Evolutionary conservation across 1,284 basidiomycete genomes (phyloP).

Genomic region (Anthracocystis walkeri): DNA sequence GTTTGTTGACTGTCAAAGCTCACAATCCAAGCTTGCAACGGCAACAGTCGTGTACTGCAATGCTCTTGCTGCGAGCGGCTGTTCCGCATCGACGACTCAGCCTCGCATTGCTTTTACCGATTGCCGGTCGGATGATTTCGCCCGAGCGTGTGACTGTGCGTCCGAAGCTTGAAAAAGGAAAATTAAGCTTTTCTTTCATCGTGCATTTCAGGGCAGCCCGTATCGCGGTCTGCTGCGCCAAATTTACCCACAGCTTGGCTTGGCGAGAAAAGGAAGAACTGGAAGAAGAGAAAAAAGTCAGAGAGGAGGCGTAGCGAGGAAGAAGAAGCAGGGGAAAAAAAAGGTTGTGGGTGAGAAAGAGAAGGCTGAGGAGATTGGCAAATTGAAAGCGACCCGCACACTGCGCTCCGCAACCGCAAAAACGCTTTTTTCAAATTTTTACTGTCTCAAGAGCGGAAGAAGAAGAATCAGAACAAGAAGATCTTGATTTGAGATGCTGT

Average conservation of each 20-base stretch:
- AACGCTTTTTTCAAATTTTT: slow-evolving; percentile 11
- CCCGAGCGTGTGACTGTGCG: slow-evolving; percentile 12
- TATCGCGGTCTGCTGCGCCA: neutral
- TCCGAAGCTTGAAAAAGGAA: neutral
- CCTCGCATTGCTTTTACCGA: neutral
- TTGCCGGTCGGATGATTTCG: slow-evolving; percentile 24
- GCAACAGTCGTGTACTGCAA: neutral
- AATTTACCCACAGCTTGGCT: neutral
- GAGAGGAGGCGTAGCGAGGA: slow-evolving; percentile 1
- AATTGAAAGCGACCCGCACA: slow-evolving; percentile 18
- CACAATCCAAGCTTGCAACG: neutral
- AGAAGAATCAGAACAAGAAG: slow-evolving; percentile 1
- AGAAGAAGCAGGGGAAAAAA: slow-evolving; percentile 6
- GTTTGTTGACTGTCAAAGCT: too few species aligned
- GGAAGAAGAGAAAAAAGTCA: slow-evolving; percentile 4
- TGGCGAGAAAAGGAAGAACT: slow-evolving; percentile 1
- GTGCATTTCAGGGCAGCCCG: too few species aligned
- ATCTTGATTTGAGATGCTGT: slow-evolving; percentile 6
- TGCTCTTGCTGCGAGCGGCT: too few species aligned
- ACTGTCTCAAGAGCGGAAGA: neutral
- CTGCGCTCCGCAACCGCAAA: slow-evolving; percentile 9
- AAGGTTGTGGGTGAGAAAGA: slow-evolving; percentile 12
- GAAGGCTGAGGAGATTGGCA: slow-evolving; percentile 11
- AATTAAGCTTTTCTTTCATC: neutral
- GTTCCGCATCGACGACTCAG: too few species aligned